Evolutionary conservation across 352 stramenopile species (phyloP).

Genomic region (Synura sp.): DNA sequence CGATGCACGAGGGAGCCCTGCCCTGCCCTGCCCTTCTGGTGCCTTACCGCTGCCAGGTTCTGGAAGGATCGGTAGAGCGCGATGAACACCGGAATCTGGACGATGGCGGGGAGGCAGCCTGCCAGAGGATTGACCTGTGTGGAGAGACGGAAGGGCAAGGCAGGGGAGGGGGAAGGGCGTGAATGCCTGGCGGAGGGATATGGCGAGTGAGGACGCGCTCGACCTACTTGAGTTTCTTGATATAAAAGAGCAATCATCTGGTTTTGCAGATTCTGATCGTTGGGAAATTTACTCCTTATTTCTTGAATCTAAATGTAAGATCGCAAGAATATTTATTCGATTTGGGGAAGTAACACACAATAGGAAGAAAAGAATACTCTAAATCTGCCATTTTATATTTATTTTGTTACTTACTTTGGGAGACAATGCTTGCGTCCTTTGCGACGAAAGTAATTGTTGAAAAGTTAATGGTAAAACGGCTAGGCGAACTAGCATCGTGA

Average conservation of each 20-base stretch:
- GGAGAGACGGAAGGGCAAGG: too few relatives aligned
- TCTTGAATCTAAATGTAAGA: too few relatives aligned
- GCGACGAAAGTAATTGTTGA: constrained; percentile 66
- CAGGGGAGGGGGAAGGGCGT: too few relatives aligned
- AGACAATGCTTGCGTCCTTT: constrained; percentile 66
- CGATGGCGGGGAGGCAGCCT: constrained; percentile 68
- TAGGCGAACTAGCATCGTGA: constrained; percentile 70
- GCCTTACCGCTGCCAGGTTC: constrained; percentile 59
- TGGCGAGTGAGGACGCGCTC: too few relatives aligned
- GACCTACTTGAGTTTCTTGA: constrained; percentile 56
- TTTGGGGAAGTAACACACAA: too few relatives aligned
- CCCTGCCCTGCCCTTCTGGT: too few relatives aligned
- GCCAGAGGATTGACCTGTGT: constrained; percentile 69
- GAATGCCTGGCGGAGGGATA: too few relatives aligned
- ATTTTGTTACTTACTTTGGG: constrained; percentile 53
- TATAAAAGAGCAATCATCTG: constrained; percentile 53
- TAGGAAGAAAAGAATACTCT: not conserved
- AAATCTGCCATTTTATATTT: not conserved
- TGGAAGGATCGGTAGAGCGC: constrained; percentile 70
- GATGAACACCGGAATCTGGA: constrained; percentile 80
- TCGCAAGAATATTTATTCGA: constrained; percentile 24
- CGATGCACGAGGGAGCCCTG: too few relatives aligned
- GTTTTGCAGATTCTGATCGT: constrained; percentile 69
- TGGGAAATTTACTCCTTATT: constrained; percentile 70
- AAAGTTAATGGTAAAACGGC: constrained; percentile 71